Evolutionary conservation across 2,329 filamentous ascomycete species (phyloP).

Genomic region (Stemphylium vesicarium): DNA sequence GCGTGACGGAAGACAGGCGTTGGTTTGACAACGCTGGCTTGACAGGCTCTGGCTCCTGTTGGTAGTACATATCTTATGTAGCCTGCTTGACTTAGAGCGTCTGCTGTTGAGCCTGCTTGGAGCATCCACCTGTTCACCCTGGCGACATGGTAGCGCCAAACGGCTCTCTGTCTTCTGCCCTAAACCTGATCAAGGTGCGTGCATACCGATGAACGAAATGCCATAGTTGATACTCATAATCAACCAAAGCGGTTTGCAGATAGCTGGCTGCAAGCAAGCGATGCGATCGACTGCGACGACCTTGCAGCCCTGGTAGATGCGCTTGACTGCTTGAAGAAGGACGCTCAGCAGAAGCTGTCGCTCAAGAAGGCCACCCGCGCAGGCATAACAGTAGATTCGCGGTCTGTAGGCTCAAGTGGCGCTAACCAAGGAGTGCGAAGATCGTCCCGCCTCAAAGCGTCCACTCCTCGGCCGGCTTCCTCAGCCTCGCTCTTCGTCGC

Average conservation of each 20-base stretch:
- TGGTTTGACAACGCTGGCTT: too few relatives aligned
- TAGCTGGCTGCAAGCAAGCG: background rate
- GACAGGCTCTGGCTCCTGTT: too few relatives aligned
- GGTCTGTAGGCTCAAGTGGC: background rate
- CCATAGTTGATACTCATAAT: background rate
- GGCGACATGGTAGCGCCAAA: background rate
- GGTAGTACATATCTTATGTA: too few relatives aligned
- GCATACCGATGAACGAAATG: background rate
- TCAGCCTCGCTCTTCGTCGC: background rate
- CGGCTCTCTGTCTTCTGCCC: background rate
- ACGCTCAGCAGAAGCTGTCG: constrained; percentile 1
- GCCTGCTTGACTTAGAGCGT: background rate
- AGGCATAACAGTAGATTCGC: background rate
- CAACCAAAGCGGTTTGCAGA: background rate
- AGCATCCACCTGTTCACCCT: background rate
- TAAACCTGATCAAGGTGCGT: constrained; percentile 7
- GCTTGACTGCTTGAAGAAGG: constrained; percentile 7
- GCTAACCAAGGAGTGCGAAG: constrained; percentile 2
- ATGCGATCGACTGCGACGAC: background rate
- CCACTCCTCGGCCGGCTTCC: background rate
- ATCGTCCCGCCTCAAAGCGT: background rate
- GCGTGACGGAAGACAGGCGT: too few relatives aligned
- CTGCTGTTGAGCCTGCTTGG: background rate
- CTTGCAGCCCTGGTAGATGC: constrained; percentile 6
- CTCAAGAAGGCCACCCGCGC: background rate